phyloP scores from a whole-genome alignment of 1,284 basidiomycete species.

The Golubevia sp. region DNA sequence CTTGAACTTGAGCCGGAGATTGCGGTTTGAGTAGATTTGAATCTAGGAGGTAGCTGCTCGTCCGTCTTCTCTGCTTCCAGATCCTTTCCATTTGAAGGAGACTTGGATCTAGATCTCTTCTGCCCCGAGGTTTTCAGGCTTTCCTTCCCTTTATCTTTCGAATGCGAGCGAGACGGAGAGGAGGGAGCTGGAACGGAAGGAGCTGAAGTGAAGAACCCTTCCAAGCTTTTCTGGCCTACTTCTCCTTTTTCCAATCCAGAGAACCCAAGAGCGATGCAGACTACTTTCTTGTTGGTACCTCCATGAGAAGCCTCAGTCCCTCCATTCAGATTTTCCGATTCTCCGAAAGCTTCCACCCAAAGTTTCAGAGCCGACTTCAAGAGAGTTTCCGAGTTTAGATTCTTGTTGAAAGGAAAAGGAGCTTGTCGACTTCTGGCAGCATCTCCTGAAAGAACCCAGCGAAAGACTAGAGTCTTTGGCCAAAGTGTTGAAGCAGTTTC shows the following conservation, averaged over 20 bases:
- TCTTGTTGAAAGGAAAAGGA: constrained; percentile 77
- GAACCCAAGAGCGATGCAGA: constrained; percentile 70
- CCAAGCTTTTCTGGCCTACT: constrained; percentile 80
- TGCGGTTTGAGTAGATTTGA: too few relatives aligned
- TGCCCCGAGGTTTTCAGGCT: not conserved
- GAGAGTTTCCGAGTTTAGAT: constrained; percentile 71
- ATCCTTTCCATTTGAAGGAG: not conserved
- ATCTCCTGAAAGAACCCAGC: constrained; percentile 66
- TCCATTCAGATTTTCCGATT: not conserved
- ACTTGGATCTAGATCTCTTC: not conserved
- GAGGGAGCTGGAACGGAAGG: too few relatives aligned
- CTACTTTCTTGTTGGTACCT: not conserved
- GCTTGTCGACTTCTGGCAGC: constrained; percentile 75
- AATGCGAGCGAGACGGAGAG: not conserved
- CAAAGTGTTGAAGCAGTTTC: constrained; percentile 76
- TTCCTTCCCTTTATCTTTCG: not conserved
- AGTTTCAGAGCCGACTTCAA: constrained; percentile 10
- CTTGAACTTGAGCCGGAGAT: too few relatives aligned
- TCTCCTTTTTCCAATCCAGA: constrained; percentile 80
- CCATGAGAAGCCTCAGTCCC: too few relatives aligned
- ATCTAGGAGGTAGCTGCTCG: not conserved
- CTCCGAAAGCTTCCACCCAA: not conserved
- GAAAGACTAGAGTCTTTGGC: constrained; percentile 83
- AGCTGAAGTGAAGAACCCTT: constrained; percentile 84
- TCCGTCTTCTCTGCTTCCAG: constrained; percentile 20